Percentiles rank a stretch among this genome's conserved stretches.
Conservation (phyloP, 2,329 filamentous ascomycete species). For the Emericellopsis cladophorae region DNA sequence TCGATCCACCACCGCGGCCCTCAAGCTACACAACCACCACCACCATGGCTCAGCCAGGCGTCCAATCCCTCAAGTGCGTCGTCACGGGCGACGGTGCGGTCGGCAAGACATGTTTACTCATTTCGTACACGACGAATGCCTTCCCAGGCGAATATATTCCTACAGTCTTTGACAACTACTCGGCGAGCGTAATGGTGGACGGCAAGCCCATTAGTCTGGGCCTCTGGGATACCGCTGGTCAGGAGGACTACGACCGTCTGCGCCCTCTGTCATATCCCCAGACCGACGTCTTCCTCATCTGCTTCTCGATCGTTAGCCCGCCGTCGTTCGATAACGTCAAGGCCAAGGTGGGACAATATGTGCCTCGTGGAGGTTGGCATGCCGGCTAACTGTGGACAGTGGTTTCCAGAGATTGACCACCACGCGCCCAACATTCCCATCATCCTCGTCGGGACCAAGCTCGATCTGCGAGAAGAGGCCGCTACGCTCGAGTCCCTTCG, state of each 20-base stretch:
- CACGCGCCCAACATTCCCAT: constrained; percentile 93
- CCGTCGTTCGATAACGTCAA: constrained; percentile 98
- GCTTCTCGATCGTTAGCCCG: constrained; percentile 95
- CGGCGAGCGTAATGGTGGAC: constrained; percentile 97
- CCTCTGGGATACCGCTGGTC: constrained; percentile 95
- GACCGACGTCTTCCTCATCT: constrained; percentile 96
- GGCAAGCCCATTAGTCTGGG: constrained; percentile 94
- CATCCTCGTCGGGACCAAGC: constrained; percentile 93
- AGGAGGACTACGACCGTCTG: constrained; percentile 95
- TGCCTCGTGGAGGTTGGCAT: not conserved
- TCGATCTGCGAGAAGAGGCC: constrained; percentile 85
- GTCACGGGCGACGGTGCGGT: constrained; percentile 99
- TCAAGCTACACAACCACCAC: constrained; percentile 1
- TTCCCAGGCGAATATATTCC: constrained; percentile 99
- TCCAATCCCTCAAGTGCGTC: constrained; percentile 94
- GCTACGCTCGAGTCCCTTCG: constrained; percentile 70
- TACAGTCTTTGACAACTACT: constrained; percentile 99
- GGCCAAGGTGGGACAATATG: constrained; percentile 61
- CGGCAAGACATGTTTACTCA: constrained; percentile 98
- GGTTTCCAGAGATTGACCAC: constrained; percentile 95
- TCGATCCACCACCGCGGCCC: too few species aligned
- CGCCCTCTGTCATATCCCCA: constrained; percentile 94
- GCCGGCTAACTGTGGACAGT: constrained; percentile 36
- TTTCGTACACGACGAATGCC: constrained; percentile 98
- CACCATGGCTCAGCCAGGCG: constrained; percentile 69